Conservation (phyloP, 352 stramenopile species). For the Paralagenidium karlingii region DNA sequence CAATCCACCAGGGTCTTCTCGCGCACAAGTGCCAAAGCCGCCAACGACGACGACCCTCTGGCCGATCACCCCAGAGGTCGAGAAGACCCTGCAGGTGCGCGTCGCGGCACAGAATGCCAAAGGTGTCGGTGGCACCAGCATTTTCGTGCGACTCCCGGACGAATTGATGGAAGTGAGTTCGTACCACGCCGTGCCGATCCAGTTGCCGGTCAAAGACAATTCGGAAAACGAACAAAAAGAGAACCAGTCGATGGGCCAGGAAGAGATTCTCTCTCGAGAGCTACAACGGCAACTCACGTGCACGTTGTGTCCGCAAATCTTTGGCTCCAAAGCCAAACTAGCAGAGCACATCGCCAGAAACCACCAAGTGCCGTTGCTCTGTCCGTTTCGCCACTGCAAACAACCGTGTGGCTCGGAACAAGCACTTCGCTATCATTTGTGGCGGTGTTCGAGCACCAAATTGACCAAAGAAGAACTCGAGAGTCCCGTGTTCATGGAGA, state of each 20-base stretch:
- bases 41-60: constrained; percentile 40
- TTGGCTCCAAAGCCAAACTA: constrained; percentile 11
- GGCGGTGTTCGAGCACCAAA: constrained; percentile 41
- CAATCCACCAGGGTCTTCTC: too few species aligned
- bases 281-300: constrained; percentile 29
- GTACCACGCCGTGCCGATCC: constrained; percentile 24
- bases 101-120: constrained; percentile 51
- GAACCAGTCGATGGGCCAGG: constrained; percentile 14
- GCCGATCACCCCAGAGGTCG: constrained; percentile 30
- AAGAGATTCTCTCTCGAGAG: constrained; percentile 18
- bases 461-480: constrained; percentile 36
- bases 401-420: constrained; percentile 57
- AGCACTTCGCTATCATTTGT: constrained; percentile 66
- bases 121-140: constrained; percentile 35
- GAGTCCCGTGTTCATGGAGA: constrained; percentile 57
- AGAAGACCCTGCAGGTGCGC: constrained; percentile 31
- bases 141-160: constrained; percentile 32
- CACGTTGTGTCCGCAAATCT: constrained; percentile 21
- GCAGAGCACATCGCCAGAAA: constrained; percentile 43
- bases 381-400: constrained; percentile 47
- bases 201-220: constrained; percentile 25
- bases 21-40: constrained; percentile 7
- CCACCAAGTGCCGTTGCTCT: constrained; percentile 54
- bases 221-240: constrained; percentile 22
- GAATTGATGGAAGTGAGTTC: constrained; percentile 51